Evolutionary conservation across 2,329 filamentous ascomycete species (phyloP).

Genomic region (Botrytis elliptica): DNA sequence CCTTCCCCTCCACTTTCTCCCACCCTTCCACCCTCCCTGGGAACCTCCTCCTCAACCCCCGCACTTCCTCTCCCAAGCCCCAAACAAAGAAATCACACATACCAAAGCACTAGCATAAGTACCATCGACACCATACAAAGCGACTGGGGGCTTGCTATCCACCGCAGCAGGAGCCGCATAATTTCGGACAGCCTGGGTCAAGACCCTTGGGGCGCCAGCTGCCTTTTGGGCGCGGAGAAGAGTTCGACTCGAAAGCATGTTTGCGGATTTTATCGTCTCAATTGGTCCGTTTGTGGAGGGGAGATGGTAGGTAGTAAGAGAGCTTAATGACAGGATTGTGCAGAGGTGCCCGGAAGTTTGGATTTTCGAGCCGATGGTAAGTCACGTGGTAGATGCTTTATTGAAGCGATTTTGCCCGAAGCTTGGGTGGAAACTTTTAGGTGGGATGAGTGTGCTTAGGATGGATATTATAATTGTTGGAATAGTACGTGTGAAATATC

Average conservation of each 20-base stretch:
- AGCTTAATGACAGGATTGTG: slow-evolving; percentile 19
- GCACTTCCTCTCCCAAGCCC: background rate
- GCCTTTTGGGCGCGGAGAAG: slow-evolving; percentile 37
- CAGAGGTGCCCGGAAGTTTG: slow-evolving; percentile 21
- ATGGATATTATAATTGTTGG: background rate
- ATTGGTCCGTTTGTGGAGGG: slow-evolving; percentile 33
- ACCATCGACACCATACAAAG: slow-evolving; percentile 93
- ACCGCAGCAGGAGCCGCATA: slow-evolving; percentile 66
- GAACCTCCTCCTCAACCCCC: slow-evolving; percentile 15
- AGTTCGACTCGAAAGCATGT: slow-evolving; percentile 39
- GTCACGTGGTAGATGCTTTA: background rate
- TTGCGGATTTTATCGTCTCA: slow-evolving; percentile 30
- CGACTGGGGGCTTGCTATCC: slow-evolving; percentile 78
- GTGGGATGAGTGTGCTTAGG: background rate
- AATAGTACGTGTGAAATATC: background rate
- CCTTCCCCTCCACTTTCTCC: background rate
- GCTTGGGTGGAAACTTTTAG: background rate
- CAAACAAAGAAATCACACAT: slow-evolving; percentile 46
- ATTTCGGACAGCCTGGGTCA: slow-evolving; percentile 62
- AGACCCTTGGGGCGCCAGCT: slow-evolving; percentile 34
- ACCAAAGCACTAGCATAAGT: slow-evolving; percentile 99
- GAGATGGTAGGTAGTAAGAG: slow-evolving; percentile 25
- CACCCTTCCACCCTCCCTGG: background rate
- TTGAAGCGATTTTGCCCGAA: slow-evolving; percentile 2
- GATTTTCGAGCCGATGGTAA: slow-evolving; percentile 18